Conservation (phyloP, 768 basidiomycete genomes). For the Boletus rubroflammeus region DNA sequence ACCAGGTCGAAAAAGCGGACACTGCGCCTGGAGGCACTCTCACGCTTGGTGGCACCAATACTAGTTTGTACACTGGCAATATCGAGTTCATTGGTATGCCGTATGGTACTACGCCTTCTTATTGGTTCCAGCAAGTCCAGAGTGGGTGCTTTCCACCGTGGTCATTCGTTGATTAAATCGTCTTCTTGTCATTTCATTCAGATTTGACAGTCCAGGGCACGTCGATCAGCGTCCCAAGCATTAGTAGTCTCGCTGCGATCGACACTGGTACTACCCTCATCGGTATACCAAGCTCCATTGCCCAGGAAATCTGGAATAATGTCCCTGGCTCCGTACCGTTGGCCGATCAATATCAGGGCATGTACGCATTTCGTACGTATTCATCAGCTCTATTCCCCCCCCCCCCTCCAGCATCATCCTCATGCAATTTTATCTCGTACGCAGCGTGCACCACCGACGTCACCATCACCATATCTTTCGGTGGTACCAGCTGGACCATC, state of each 20-base stretch:
- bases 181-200: conserved; percentile 22
- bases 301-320: conserved; percentile 56
- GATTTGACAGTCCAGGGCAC: conserved; percentile 58
- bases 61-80: conserved; percentile 56
- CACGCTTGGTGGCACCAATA: conserved; percentile 62
- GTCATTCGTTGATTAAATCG: background rate
- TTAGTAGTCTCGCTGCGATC: conserved; percentile 59
- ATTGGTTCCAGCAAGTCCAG: conserved; percentile 53
- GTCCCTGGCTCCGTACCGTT: conserved; percentile 55
- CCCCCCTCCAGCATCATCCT: background rate
- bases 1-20: conserved; percentile 24
- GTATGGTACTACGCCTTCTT: conserved; percentile 35
- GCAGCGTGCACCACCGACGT: conserved; percentile 63
- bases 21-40: conserved; percentile 60
- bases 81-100: conserved; percentile 60
- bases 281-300: conserved; percentile 67
- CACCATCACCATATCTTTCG: conserved; percentile 63
- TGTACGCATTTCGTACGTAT: conserved; percentile 71
- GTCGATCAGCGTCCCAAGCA: conserved; percentile 39
- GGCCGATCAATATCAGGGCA: conserved; percentile 48
- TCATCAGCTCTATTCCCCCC: background rate
- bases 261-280: conserved; percentile 93
- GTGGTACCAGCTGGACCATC: conserved; percentile 75
- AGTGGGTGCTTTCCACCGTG: conserved; percentile 36
- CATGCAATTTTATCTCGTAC: background rate